phyloP scores from a whole-genome alignment of 441 rosid species.

The Mallotus japonicus region DNA sequence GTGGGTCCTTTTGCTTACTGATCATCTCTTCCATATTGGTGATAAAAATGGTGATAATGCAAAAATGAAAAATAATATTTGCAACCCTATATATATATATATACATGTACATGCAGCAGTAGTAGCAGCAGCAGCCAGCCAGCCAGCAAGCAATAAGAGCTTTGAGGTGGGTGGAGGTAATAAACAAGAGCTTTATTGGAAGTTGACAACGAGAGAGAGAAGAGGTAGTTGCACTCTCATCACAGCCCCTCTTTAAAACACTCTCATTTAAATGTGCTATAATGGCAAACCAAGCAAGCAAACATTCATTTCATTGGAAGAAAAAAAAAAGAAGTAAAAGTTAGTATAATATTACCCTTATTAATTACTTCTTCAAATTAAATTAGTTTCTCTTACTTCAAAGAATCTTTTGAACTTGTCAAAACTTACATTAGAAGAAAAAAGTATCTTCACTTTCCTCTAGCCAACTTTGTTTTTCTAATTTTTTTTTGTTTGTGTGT shows the following conservation, averaged over 20 bases:
- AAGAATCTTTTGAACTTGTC: conserved; percentile 44
- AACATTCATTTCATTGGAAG: conserved; percentile 50
- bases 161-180: conserved; percentile 41
- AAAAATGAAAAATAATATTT: background rate
- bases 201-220: conserved; percentile 24
- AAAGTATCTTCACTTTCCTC: conserved; percentile 12
- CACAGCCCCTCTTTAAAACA: conserved; percentile 24
- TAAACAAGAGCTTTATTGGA: conserved; percentile 32
- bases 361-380: conserved; percentile 8
- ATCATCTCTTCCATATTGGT: conserved; percentile 16
- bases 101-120: background rate
- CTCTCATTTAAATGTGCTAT: conserved; percentile 32
- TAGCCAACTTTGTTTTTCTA: background rate
- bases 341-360: background rate
- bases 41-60: conserved; percentile 12
- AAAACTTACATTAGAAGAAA: conserved; percentile 18
- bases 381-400: conserved; percentile 20
- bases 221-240: conserved; percentile 32
- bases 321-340: background rate
- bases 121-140: background rate
- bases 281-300: conserved; percentile 40
- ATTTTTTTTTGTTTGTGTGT: background rate
- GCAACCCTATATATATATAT: too few species aligned
- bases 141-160: background rate
- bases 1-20: conserved; percentile 29